Evolutionary conservation across 371 early-diverging fungal species (phyloP).

Genomic region (Mucor sp.): DNA sequence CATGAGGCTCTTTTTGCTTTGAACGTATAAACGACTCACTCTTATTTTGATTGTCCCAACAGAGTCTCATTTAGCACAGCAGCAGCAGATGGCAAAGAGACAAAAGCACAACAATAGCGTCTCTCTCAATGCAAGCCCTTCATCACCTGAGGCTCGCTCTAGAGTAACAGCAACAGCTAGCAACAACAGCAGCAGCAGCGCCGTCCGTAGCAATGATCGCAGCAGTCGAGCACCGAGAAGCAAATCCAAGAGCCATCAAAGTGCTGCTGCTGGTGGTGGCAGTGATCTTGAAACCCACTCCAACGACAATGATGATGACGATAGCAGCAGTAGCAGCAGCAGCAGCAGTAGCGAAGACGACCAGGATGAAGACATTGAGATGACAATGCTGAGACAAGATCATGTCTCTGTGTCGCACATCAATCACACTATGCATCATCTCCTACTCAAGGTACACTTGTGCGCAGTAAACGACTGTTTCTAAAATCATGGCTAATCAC

Average conservation of each 20-base stretch:
- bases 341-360: conserved; percentile 11
- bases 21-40: background rate
- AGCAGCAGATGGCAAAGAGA: background rate
- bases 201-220: background rate
- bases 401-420: conserved; percentile 4
- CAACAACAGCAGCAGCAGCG: background rate
- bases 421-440: conserved; percentile 4
- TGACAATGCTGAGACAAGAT: background rate
- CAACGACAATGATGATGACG: background rate
- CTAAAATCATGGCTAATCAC: too few relatives aligned
- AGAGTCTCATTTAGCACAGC: background rate
- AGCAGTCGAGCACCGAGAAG: background rate
- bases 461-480: background rate
- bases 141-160: background rate
- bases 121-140: background rate
- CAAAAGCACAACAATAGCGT: background rate
- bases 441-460: conserved; percentile 6
- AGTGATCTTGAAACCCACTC: background rate
- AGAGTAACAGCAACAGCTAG: background rate
- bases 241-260: background rate
- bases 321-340: background rate
- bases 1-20: too few relatives aligned
- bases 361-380: conserved; percentile 1
- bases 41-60: background rate
- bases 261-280: too few relatives aligned